Percentiles rank a stretch among this genome's conserved stretches.
Conservation (phyloP, 2,329 filamentous ascomycete genomes). For the Colletotrichum siamense region DNA sequence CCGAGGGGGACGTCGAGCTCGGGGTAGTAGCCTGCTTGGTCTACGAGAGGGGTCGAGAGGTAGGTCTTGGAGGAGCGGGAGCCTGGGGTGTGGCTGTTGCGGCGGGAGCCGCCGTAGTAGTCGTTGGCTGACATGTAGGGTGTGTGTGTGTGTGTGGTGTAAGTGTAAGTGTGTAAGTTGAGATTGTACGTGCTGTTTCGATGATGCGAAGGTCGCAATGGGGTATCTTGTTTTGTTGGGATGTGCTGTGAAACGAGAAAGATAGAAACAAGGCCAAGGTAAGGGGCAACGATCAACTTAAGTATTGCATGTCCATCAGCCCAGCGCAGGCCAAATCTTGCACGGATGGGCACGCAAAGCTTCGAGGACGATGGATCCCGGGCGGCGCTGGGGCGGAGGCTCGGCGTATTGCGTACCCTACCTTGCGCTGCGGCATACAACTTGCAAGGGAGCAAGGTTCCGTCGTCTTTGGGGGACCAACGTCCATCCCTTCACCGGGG, state of each 20-base stretch:
- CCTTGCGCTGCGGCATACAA: background rate
- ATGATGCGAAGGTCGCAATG: background rate
- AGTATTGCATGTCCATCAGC: background rate
- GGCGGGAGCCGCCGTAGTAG: conserved; percentile 25
- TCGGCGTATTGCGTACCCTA: background rate
- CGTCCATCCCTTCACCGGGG: background rate
- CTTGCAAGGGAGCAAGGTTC: background rate
- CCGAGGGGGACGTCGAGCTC: conserved; percentile 7
- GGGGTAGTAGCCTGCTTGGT: conserved; percentile 4
- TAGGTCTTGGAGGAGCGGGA: background rate
- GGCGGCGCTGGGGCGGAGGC: conserved; percentile 17
- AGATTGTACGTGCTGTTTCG: background rate
- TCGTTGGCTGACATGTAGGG: conserved; percentile 27
- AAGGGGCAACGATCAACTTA: background rate
- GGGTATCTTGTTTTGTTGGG: background rate
- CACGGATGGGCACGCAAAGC: background rate
- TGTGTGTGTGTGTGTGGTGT: background rate
- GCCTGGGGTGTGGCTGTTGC: conserved; percentile 14
- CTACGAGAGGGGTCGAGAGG: background rate
- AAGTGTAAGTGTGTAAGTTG: background rate
- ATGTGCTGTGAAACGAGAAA: background rate
- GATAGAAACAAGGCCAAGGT: rapidly evolving
- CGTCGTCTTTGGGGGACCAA: background rate
- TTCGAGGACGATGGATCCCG: conserved; percentile 1
- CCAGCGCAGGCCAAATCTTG: background rate